Conservation (phyloP, 805 yeast species). For the Candida caryicola region DNA sequence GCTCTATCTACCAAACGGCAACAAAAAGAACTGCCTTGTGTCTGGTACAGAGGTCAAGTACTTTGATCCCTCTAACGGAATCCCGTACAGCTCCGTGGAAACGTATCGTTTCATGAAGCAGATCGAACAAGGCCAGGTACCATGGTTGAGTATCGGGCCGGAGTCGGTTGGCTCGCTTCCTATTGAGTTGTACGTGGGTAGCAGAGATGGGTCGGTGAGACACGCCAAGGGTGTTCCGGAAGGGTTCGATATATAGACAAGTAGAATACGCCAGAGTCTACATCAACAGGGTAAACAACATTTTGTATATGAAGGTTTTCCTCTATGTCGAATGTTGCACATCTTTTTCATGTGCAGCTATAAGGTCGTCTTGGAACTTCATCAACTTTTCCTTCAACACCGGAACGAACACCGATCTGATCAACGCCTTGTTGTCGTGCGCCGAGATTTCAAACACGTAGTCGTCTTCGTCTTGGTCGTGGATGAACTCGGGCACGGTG, state of each 20-base stretch:
- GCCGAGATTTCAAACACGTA: conserved; percentile 49
- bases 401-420: conserved; percentile 54
- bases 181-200: conserved; percentile 41
- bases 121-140: conserved; percentile 46
- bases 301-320: conserved; percentile 2
- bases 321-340: conserved; percentile 49
- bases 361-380: conserved; percentile 61
- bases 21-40: conserved; percentile 65
- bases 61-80: conserved; percentile 83
- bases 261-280: background rate
- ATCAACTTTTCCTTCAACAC: conserved; percentile 44
- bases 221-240: conserved; percentile 89
- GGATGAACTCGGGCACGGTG: conserved; percentile 65
- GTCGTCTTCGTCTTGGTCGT: conserved; percentile 71
- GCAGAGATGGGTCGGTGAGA: conserved; percentile 51
- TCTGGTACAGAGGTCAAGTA: conserved; percentile 79
- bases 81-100: conserved; percentile 81
- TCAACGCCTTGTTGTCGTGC: conserved; percentile 36
- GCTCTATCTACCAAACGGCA: conserved; percentile 65
- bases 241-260: conserved; percentile 53
- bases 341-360: conserved; percentile 58
- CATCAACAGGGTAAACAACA: conserved; percentile 1
- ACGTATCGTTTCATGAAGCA: conserved; percentile 64
- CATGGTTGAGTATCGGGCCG: conserved; percentile 51
- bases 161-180: conserved; percentile 54